Evolutionary conservation across 176 grass and related monocot species (phyloP), one percentile per base, ranked within the genome.

Genomic region (Raddia distichophylla): DNA sequence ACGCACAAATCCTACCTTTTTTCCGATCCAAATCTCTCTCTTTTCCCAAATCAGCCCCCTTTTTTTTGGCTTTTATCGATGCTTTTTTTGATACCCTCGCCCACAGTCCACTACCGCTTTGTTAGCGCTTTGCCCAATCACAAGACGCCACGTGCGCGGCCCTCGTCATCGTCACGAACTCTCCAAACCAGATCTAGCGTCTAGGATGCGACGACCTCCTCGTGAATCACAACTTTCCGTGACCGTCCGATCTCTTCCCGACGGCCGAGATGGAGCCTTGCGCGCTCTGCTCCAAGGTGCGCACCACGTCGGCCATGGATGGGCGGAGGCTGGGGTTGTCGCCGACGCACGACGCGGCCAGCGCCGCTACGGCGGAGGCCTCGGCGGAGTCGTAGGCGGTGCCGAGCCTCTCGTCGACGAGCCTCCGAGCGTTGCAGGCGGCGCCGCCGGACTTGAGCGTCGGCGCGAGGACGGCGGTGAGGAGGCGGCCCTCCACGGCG

Each of bases 271-370:
- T 91, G 64, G 86, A 94, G 0, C 77, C 69, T 11, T 69, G 74
- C 34, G 72, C 62, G 68, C 72, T 76, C 57, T 85, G 73, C 64
- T 84, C 77, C 63, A 94, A 73, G 6, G 83, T 80, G 45, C 82
- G 84, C 77, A 90, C 81, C 78, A 94, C 89, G 78, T 94, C 93
- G 27, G 84, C 84, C 89, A 94, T 90, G 17, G 93, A 91, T 22
- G 93, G 93, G 4, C 93, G 87, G 60, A 94, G 81, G 78, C 82
- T 87, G 1, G 93, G 87, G 66, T 89, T 89, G 45, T 89, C 87
- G 58, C 87, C 74, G 59, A 94, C 80, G 70, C 93, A 94, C 43
- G 78, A 54, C 18, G 87, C 75, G 0, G 92, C 93, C 0, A 94
- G 67, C 59, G 67, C 53, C 18, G 84, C 64, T 69, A 86, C 78